These are phyloP conservation scores for Pulveroboletus sp. DNA, from an alignment of 768 basidiomycete genomes.

Conservation along the genomic window DNA sequence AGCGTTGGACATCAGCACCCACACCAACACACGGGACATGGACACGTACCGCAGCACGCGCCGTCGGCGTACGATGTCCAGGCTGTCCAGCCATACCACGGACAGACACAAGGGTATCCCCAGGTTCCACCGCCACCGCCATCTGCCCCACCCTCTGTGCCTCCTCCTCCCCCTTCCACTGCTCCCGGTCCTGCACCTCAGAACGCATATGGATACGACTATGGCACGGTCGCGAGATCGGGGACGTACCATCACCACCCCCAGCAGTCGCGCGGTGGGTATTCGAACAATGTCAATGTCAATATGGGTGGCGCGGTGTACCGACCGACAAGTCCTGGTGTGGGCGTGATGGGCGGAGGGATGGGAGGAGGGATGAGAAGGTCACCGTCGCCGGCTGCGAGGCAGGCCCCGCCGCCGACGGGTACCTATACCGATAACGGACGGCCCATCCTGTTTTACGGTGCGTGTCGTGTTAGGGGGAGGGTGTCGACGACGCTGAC, in stretches of 20 bases:
- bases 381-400: constrained; percentile 49
- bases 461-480: constrained; percentile 42
- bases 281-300: constrained; percentile 11
- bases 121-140: constrained; percentile 13
- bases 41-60: constrained; percentile 15
- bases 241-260: constrained; percentile 7
- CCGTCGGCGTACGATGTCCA: constrained; percentile 8
- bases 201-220: neutral
- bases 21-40: too few species aligned
- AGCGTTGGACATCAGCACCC: too few species aligned
- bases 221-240: neutral
- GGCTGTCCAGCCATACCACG: constrained; percentile 15
- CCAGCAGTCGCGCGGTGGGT: constrained; percentile 32
- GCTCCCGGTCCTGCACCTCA: too few species aligned
- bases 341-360: too few species aligned
- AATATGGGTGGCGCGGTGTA: constrained; percentile 23
- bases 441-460: constrained; percentile 81
- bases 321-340: constrained; percentile 40
- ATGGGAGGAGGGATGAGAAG: constrained; percentile 36
- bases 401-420: constrained; percentile 48
- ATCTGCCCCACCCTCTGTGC: neutral
- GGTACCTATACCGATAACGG: constrained; percentile 83
- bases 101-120: constrained; percentile 8
- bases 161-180: neutral
- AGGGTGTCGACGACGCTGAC: neutral